Evolutionary conservation across 805 yeast species (phyloP), one percentile per base, ranked within the genome.

Genomic region (Vanderwaltozyma tropicalis): DNA sequence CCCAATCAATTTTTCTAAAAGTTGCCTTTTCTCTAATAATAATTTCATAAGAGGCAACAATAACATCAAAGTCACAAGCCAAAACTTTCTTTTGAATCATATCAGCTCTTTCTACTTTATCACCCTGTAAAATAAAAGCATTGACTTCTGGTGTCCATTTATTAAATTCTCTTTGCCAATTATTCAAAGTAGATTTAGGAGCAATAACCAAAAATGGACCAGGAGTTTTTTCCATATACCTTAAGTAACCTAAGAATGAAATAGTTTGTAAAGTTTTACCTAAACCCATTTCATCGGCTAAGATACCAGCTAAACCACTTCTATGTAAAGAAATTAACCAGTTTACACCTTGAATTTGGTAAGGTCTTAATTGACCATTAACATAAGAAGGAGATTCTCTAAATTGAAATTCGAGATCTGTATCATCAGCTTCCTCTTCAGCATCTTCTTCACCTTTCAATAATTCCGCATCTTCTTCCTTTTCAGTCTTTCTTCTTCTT

Each of bases 221-320:
- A 28, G 66, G 67, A 22, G 72, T 66, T 24, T 71, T 64, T 46
- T 70, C 74, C 38, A 76, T 57, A 50, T 74, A 80, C 43, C 92
- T 67, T 30, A 82, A 61, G 52, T 78, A 82, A 2, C 89, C 89
- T 32, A 82, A 59, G 44, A 79, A 78, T 7, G 89, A 74, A 45
- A 82, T 81, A 0, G 89, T 82, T 57, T 82, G 92, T 41, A 82
- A 62, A 3, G 92, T 82, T 55, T 82, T 82, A 48, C 92, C 92
- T 43, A 82, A 61, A 1, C 92, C 92, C 92, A 82, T 82, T 61
- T 82, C 92, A 59, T 82, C 92, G 1, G 92, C 92, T 41, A 82
- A 65, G 18, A 82, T 81, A 42, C 92, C 92, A 1, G 82, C 73
- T 32, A 82, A 62, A 42, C 75, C 72, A 60, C 79, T 80, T 44